Evolutionary conservation across 1,139 yeast genomes (phyloP).

Genomic region (Kodamaea anthophila): DNA sequence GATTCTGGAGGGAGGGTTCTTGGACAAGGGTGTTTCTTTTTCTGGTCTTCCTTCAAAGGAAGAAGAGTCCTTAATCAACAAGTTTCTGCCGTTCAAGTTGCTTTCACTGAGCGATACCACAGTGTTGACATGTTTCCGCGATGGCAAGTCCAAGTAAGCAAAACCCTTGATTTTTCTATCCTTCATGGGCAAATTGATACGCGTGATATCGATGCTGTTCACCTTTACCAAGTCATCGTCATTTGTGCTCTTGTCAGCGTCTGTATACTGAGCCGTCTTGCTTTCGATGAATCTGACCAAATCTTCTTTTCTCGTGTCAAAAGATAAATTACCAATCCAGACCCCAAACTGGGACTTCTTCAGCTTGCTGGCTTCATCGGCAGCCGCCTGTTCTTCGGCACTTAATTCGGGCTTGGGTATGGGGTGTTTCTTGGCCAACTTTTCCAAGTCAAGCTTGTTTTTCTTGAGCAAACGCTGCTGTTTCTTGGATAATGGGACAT

Average conservation of each 20-base stretch:
- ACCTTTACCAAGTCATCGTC: constrained; percentile 38
- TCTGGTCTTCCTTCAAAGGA: constrained; percentile 89
- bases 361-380: constrained; percentile 18
- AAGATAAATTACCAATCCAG: constrained; percentile 92
- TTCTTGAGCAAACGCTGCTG: constrained; percentile 83
- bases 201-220: constrained; percentile 44
- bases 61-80: constrained; percentile 74
- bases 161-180: constrained; percentile 72
- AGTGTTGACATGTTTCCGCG: constrained; percentile 53
- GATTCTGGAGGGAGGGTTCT: constrained; percentile 84
- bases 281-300: constrained; percentile 56
- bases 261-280: constrained; percentile 40
- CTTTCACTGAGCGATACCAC: constrained; percentile 67
- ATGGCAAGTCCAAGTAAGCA: constrained; percentile 83
- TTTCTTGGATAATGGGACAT: constrained; percentile 84
- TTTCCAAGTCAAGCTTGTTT: constrained; percentile 61
- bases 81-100: constrained; percentile 72
- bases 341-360: constrained; percentile 62
- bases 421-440: constrained; percentile 47
- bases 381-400: constrained; percentile 22
- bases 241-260: constrained; percentile 10
- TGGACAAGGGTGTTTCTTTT: constrained; percentile 39
- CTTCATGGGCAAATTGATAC: constrained; percentile 64
- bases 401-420: constrained; percentile 34
- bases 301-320: constrained; percentile 77